A percentile compares a stretch with the other conserved stretches of the same genome.
These are phyloP conservation scores for Potentilla sterilis DNA, from an alignment of 306 rosid genomes.

Conservation along the genomic window DNA sequence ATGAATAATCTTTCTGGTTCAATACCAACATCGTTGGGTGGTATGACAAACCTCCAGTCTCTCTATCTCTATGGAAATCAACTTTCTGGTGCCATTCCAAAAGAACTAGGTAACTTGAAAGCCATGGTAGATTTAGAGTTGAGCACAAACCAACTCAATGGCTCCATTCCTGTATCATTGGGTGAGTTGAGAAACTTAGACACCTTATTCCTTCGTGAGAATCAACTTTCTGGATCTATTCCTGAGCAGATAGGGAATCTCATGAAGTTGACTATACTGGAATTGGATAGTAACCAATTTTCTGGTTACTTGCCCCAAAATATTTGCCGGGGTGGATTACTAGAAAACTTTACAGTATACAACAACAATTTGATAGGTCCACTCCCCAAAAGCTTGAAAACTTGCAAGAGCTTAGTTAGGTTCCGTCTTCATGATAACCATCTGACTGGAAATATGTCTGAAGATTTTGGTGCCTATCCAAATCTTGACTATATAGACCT, in stretches of 20 bases:
- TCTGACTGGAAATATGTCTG: constrained; percentile 29
- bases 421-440: constrained; percentile 27
- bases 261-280: background rate
- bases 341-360: constrained; percentile 21
- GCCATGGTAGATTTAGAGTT: background rate
- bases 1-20: background rate
- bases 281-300: constrained; percentile 22
- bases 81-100: background rate
- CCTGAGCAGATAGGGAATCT: background rate
- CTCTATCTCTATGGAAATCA: background rate
- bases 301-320: constrained; percentile 24
- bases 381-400: constrained; percentile 28
- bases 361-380: constrained; percentile 23
- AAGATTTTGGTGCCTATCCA: constrained; percentile 34
- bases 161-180: constrained; percentile 27
- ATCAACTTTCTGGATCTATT: background rate
- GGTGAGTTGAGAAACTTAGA: constrained; percentile 12
- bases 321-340: background rate
- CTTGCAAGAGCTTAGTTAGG: constrained; percentile 25
- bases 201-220: constrained; percentile 1
- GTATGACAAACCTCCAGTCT: background rate
- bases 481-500: constrained; percentile 25
- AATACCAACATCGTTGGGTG: background rate
- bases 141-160: background rate
- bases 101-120: background rate